Evolutionary conservation across 306 rosid species (phyloP).

Genomic region (Cicer judaicum): DNA sequence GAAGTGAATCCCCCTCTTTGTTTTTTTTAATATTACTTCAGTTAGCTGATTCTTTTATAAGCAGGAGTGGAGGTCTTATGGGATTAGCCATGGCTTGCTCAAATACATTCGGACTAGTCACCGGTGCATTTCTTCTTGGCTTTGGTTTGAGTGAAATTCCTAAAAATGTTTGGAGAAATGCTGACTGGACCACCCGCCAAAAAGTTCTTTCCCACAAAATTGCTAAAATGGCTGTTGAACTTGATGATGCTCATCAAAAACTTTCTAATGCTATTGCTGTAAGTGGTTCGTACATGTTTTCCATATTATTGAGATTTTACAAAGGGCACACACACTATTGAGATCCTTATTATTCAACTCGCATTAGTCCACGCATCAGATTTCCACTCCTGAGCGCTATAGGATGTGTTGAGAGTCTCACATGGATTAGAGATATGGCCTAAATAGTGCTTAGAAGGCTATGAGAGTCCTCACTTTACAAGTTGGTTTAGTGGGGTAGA

Average conservation of each 20-base stretch:
- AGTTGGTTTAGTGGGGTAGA: not conserved
- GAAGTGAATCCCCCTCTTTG: not conserved
- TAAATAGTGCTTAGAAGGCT: constrained; percentile 3
- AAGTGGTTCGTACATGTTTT: constrained; percentile 40
- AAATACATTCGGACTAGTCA: constrained; percentile 95
- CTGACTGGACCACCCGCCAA: constrained; percentile 89
- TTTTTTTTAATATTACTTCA: constrained; percentile 34
- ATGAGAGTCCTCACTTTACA: not conserved
- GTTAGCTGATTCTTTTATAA: constrained; percentile 41
- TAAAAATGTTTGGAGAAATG: constrained; percentile 82
- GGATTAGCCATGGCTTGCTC: constrained; percentile 99
- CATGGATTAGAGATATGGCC: not conserved
- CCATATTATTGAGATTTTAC: not conserved
- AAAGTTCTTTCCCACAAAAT: constrained; percentile 96
- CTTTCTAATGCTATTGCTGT: constrained; percentile 97
- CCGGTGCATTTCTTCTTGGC: constrained; percentile 99
- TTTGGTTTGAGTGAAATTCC: constrained; percentile 98
- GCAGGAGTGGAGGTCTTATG: constrained; percentile 74
- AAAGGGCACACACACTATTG: not conserved
- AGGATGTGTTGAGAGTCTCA: not conserved
- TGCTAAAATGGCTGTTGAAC: constrained; percentile 94
- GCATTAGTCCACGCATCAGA: not conserved
- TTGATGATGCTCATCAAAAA: constrained; percentile 94
- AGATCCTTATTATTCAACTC: not conserved
- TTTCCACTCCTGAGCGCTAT: not conserved